These are phyloP conservation scores for Fusarium circinatum DNA, from an alignment of 2,329 filamentous ascomycete genomes.

Conservation along the genomic window DNA sequence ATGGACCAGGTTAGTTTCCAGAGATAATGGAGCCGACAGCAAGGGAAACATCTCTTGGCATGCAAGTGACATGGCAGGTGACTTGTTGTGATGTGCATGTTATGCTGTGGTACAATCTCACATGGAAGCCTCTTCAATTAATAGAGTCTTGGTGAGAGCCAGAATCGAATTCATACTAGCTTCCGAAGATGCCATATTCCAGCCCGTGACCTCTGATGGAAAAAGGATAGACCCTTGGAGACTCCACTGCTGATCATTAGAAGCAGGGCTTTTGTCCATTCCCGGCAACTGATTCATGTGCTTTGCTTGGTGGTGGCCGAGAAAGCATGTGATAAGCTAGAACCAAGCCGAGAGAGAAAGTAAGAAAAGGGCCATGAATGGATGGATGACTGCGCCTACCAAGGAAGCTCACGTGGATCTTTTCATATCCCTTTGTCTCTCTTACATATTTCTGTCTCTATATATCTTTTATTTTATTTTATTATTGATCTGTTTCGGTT, in stretches of 20 bases:
- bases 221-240: constrained; percentile 1
- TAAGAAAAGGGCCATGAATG: constrained; percentile 15
- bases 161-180: neutral
- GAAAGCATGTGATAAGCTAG: constrained; percentile 41
- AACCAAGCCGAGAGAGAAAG: constrained; percentile 18
- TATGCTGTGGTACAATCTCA: neutral
- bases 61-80: neutral
- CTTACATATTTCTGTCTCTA: neutral
- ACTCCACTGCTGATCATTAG: constrained; percentile 8
- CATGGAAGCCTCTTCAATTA: neutral
- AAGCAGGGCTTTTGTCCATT: neutral
- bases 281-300: constrained; percentile 28
- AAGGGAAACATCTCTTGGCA: neutral
- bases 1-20: neutral
- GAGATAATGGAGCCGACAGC: neutral
- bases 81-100: neutral
- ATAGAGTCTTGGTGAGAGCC: neutral
- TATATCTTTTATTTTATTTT: neutral
- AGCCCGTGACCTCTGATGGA: neutral
- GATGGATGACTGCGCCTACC: constrained; percentile 32
- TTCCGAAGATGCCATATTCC: neutral
- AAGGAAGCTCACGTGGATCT: constrained; percentile 38
- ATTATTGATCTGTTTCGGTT: neutral
- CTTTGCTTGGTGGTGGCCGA: constrained; percentile 3
- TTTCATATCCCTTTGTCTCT: neutral